Base-by-base conservation (phyloP, 169 alveolate species). In the Amoebophrya sp. region DNA sequence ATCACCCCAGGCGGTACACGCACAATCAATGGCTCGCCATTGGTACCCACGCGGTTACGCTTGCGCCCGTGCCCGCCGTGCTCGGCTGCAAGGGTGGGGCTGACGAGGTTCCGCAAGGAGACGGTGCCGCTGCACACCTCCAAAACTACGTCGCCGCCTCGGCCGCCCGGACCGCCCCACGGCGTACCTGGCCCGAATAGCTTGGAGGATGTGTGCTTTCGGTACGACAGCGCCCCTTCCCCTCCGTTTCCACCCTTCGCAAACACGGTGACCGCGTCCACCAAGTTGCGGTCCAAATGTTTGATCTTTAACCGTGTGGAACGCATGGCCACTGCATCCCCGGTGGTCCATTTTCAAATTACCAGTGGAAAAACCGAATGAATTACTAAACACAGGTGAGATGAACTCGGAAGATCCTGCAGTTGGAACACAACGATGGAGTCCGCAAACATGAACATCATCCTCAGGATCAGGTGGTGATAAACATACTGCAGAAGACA, bases 131-230 rank as follows among this genome's bases (percentile, higher is more conserved):
- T 39, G 18, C 29, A 77, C n/a, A 66, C 91, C 91, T 40, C 38
- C 77, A 89, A 23, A 0, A 47, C 77, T 0, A 89, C 91, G 66
- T 89, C 91, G 23, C 91, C 91, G 18, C 91, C 91, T 0, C 91
- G 33, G 2, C 91, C 77, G 32, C 77, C 91, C 23, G 23, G 32
- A 25, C 91, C 91, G 23, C 91, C 77, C 39, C 91, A 53, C 3
- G 77, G 91, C n/a, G n/a, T 66, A 0, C 91, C 91, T 0, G 91
- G 91, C 2, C 91, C 91, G 77, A 89, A 40, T 12, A 89, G 91
- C 77, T 89, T 89, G 40, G 77, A 40, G 41, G 40, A 40, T 29
- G 66, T 77, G 91, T 89, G 91, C 77, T 89, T 89, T 2, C 29
- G 35, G n/a, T 89, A 89, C 53, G 83, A 10, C 29, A 89, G 53